Evolutionary conservation across 2,329 filamentous ascomycete genomes (phyloP), one percentile per base, ranked within the genome.

Genomic region (Celoporthe dispersa): DNA sequence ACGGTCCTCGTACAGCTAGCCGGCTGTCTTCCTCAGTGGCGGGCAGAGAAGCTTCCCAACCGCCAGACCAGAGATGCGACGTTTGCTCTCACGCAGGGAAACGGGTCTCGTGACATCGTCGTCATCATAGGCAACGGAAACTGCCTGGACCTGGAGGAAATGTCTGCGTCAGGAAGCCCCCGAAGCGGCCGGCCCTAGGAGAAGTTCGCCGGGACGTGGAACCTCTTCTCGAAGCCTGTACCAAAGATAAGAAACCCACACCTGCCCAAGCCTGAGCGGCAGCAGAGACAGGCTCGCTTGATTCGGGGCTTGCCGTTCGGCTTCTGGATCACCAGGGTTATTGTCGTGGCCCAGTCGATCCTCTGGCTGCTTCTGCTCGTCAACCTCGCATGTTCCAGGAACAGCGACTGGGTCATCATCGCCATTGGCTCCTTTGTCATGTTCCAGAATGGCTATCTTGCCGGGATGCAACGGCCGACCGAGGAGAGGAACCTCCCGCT

Each of bases 311-410:
- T 72, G 19, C 71, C 72, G 6, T 2, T 67, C 3, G 70, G 68
- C 6, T 70, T 72, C 25, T 66, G 69, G 67, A 59, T 65, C 1
- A 77, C 77, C n/a, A 33, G 60, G 14, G 7, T 63, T 4, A n/a
- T 63, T 12, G 37, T 63, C 11, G 33, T 44, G n/a, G 12, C 61
- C n/a, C 70, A 60, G 9, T 67, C 37, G 8, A 28, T 67, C 39
- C 37, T 81, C 11, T 84, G 82, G 83, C 74, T 82, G 2, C 72
- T 78, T 1, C 76, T 85, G 2, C 77, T 84, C 1, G 80, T 84
- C 33, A 79, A 78, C 1, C 80, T 79, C 0, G 74, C 80, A 0
- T 81, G 80, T 0, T 57, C 82, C 2, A 75, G 78, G n/a, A 44
- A 76, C 4, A 71, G 82, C 51, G 77, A 79, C 1, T 84, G 82